Evolutionary conservation across 2,329 filamentous ascomycete species (phyloP).

Genomic region (Fusarium equiseti): DNA sequence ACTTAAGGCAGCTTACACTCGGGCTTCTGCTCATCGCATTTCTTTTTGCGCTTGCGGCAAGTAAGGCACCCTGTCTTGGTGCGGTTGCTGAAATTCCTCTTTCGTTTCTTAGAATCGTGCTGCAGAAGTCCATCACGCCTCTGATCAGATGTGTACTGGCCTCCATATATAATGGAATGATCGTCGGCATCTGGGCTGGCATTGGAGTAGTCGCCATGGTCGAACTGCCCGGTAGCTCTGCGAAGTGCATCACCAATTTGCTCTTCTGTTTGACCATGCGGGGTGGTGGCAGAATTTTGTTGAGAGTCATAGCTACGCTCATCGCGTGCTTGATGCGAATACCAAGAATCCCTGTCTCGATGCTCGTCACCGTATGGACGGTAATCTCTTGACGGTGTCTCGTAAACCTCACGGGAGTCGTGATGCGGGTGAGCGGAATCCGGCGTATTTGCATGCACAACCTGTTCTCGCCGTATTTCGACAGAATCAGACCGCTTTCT

Average conservation of each 20-base stretch:
- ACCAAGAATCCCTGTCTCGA: conserved; percentile 65
- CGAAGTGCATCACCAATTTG: conserved; percentile 60
- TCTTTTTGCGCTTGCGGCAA: conserved; percentile 93
- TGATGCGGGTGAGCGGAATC: conserved; percentile 50
- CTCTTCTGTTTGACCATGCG: conserved; percentile 63
- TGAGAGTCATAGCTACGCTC: conserved; percentile 62
- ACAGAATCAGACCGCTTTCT: conserved; percentile 77
- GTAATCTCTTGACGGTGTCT: conserved; percentile 60
- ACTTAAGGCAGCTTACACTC: conserved; percentile 76
- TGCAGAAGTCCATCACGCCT: conserved; percentile 64
- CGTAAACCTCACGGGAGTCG: conserved; percentile 59
- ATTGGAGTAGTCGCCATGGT: conserved; percentile 63
- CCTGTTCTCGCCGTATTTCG: conserved; percentile 59
- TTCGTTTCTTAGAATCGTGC: conserved; percentile 75
- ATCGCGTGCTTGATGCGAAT: conserved; percentile 60
- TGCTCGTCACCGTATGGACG: conserved; percentile 60
- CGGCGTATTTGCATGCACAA: conserved; percentile 52
- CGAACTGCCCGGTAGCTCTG: conserved; percentile 60
- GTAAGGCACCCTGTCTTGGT: conserved; percentile 97
- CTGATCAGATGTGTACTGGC: conserved; percentile 62
- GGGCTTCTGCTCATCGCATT: conserved; percentile 94
- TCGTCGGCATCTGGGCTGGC: conserved; percentile 69
- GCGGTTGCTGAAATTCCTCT: conserved; percentile 90
- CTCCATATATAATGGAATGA: conserved; percentile 55
- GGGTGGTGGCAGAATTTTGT: conserved; percentile 59